These are phyloP conservation scores for Davidsoniella australis DNA, from an alignment of 2,329 filamentous ascomycete genomes.

Conservation along the genomic window DNA sequence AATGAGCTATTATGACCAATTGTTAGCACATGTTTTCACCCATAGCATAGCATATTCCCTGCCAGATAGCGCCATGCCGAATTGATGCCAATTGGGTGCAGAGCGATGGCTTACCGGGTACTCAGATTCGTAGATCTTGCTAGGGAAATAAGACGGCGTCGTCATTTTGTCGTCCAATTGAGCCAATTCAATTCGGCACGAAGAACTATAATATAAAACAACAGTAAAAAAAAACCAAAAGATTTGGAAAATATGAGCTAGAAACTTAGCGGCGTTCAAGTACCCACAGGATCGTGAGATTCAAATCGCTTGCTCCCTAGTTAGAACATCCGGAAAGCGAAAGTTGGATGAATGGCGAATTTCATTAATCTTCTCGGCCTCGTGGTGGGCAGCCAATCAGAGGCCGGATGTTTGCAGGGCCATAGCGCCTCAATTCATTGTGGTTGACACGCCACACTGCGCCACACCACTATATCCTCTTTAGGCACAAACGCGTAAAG, in stretches of 20 bases:
- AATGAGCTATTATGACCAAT: slow-evolving; percentile 54
- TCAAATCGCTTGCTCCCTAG: not conserved
- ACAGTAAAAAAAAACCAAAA: not conserved
- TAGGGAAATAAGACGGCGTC: slow-evolving; percentile 18
- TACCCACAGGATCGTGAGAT: not conserved
- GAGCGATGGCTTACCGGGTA: slow-evolving; percentile 55
- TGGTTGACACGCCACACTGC: too few relatives aligned
- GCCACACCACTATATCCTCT: slow-evolving; percentile 6
- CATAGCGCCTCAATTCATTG: not conserved
- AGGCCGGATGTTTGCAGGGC: not conserved
- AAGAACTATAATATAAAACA: not conserved
- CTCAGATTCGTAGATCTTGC: slow-evolving; percentile 64
- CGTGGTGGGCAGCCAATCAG: not conserved
- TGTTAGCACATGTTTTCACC: slow-evolving; percentile 1
- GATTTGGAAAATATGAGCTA: not conserved
- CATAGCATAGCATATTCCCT: not conserved
- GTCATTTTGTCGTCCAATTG: slow-evolving; percentile 7
- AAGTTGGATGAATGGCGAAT: not conserved
- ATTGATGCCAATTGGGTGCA: slow-evolving; percentile 14
- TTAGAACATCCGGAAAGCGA: not conserved
- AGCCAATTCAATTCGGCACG: not conserved
- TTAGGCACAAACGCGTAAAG: slow-evolving; percentile 1
- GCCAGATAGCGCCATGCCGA: not conserved
- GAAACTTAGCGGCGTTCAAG: not conserved
- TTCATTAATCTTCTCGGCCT: not conserved